Evolutionary conservation across 768 basidiomycete species (phyloP).

Genomic region (Phlebiopsis flavidoalba): DNA sequence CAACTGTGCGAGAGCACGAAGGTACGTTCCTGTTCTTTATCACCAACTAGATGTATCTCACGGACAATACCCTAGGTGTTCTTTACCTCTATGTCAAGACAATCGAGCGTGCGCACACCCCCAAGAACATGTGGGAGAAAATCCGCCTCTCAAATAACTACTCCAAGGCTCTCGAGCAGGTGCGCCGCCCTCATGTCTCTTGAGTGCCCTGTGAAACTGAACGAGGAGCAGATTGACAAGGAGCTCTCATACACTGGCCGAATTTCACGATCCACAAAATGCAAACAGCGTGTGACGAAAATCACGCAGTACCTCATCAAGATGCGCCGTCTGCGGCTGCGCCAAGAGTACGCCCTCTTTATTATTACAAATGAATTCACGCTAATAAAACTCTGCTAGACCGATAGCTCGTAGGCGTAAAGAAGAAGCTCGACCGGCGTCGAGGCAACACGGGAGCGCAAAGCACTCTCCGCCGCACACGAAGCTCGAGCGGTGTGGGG

Average conservation of each 20-base stretch:
- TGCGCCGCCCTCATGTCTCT: conserved; percentile 29
- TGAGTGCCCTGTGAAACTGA: neutral
- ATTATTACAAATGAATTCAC: neutral
- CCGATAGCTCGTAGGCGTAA: conserved; percentile 91
- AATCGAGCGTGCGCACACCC: conserved; percentile 94
- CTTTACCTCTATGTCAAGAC: conserved; percentile 96
- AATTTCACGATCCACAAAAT: conserved; percentile 45
- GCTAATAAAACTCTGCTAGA: conserved; percentile 33
- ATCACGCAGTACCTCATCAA: conserved; percentile 99
- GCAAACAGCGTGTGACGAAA: conserved; percentile 98
- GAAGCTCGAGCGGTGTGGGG: conserved; percentile 87
- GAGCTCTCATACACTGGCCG: conserved; percentile 94
- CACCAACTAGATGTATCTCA: neutral
- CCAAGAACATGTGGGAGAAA: conserved; percentile 97
- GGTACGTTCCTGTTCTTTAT: conserved; percentile 40
- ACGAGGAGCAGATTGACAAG: conserved; percentile 69
- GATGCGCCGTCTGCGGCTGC: conserved; percentile 87
- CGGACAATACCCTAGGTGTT: conserved; percentile 43
- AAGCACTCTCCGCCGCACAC: conserved; percentile 96
- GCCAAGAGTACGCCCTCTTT: conserved; percentile 63
- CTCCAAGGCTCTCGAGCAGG: conserved; percentile 92
- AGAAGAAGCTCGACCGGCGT: conserved; percentile 96
- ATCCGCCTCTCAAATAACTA: conserved; percentile 93
- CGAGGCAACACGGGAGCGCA: conserved; percentile 88
- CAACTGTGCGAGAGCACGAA: conserved; percentile 95